Base-by-base conservation (phyloP, 1,284 basidiomycete genomes). In the Hymenochaete sp. region DNA sequence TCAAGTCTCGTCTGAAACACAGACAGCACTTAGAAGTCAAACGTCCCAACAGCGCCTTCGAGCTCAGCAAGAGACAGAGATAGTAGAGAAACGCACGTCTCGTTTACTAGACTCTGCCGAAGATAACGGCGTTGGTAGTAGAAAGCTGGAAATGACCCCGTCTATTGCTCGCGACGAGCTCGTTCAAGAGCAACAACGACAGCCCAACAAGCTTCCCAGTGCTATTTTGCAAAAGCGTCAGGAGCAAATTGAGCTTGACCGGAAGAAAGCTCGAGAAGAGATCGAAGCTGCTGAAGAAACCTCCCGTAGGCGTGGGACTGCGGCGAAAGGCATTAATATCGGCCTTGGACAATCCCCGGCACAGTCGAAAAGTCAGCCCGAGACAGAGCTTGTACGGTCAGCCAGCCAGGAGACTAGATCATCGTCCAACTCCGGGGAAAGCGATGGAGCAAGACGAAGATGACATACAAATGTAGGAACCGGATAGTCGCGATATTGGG, bases 71-170 rank as follows among this genome's bases (percentile, higher is more conserved):
- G 36, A 45, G 21, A 47, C 53, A n/a, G n/a, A n/a, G n/a, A n/a
- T n/a, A n/a, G n/a, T n/a, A n/a, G n/a, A n/a, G n/a, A n/a, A n/a
- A n/a, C n/a, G n/a, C n/a, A n/a, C n/a, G n/a, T n/a, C n/a, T n/a
- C n/a, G n/a, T n/a, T n/a, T n/a, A n/a, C n/a, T n/a, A n/a, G n/a
- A n/a, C n/a, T n/a, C n/a, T n/a, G n/a, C n/a, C n/a, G n/a, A n/a
- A n/a, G n/a, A n/a, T n/a, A n/a, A n/a, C n/a, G n/a, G n/a, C n/a
- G n/a, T n/a, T n/a, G n/a, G n/a, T 55, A 88, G 86, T 2, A 71
- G 73, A 45, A 81, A 86, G 53, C 68, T 90, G 47, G 81, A 79
- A 1, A 80, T 75, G 41, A 92, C 88, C 0, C 89, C 89, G 1
- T 66, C 73, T 2, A 79, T 92, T 29, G 83, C 79, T 10, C 75